Evolutionary conservation across 805 yeast genomes (phyloP), one percentile per base, ranked within the genome.

Genomic region (Candida krabiensis): DNA sequence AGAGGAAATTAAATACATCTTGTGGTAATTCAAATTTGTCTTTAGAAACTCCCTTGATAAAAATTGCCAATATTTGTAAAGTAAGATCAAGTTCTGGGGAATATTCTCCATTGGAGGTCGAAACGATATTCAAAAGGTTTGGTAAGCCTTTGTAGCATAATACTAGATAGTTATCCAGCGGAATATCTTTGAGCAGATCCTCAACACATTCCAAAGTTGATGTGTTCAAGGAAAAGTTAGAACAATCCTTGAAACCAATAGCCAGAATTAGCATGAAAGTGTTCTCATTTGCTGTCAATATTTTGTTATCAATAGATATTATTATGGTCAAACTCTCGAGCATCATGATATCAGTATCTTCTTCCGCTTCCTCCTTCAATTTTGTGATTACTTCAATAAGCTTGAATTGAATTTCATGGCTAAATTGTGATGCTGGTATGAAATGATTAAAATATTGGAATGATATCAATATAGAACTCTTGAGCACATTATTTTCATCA

Each of bases 331-430:
- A 60, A 0, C 84, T 74, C 55, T 89, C 96, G 9, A 86, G 70
- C 28, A 90, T 60, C 32, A 84, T 70, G 1, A 89, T 76, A 24
- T 85, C 79, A 0, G 96, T 75, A 52, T 90, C 98, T 31, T 87
- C 96, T 30, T 80, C 85, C 0, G 93, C 75, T 1, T 77, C 83
- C 1, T 71, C 74, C 3, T 73, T 54, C 8, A 91, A 58, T 2
- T 70, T 57, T 3, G 58, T 52, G 9, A 80, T 69, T 0, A 77
- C 45, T 1, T 47, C 31, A 25, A 75, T 40, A 19, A 64, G 39
- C 12, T 41, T 38, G 12, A 31, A 28, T 37, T 64, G 69, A 26
- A 58, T 53, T 2, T 48, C 52, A 7, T 19, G 11, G 29, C 40
- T 49, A 43, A 64, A 54, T 26, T 51, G 35, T 7, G 45, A 30